A percentile compares a stretch with the other conserved stretches of the same genome.
Conservation (phyloP, 2,329 filamentous ascomycete species). For the Trichoderma semiorbis region DNA sequence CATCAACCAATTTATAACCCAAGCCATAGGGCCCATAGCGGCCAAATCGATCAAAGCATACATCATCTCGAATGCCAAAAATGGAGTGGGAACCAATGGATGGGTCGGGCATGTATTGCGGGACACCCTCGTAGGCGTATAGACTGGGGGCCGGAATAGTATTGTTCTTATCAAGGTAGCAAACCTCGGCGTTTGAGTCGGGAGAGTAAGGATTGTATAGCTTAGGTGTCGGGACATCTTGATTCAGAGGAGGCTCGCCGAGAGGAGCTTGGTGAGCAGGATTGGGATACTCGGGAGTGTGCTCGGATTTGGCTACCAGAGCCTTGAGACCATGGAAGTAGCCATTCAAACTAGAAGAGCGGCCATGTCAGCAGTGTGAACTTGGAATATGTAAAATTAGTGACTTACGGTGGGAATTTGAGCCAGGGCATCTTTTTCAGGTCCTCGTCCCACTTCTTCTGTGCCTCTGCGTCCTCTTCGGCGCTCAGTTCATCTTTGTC, state of each 20-base stretch:
- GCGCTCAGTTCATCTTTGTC: constrained; percentile 14
- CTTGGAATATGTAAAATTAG: neutral
- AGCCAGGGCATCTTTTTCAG: constrained; percentile 39
- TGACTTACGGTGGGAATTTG: constrained; percentile 37
- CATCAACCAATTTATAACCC: constrained; percentile 71
- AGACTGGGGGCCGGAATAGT: constrained; percentile 58
- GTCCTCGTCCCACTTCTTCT: constrained; percentile 28
- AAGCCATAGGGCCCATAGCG: constrained; percentile 81
- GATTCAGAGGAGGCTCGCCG: constrained; percentile 33
- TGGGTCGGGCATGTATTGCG: constrained; percentile 73
- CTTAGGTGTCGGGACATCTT: constrained; percentile 42
- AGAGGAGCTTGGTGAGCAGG: constrained; percentile 32
- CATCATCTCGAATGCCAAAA: constrained; percentile 69
- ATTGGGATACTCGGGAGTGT: constrained; percentile 71
- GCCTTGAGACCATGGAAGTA: constrained; percentile 77
- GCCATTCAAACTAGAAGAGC: constrained; percentile 61
- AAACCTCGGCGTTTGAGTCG: constrained; percentile 49
- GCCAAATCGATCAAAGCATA: constrained; percentile 86
- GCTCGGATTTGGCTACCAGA: constrained; percentile 59
- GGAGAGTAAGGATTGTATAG: constrained; percentile 66
- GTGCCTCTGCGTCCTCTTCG: constrained; percentile 28
- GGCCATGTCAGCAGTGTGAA: neutral
- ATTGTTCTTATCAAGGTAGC: constrained; percentile 60
- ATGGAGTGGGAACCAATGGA: constrained; percentile 73
- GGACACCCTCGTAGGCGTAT: constrained; percentile 66